A percentile compares a stretch with the other conserved stretches of the same genome.
These are phyloP conservation scores for Houttuynia cordata DNA, from an alignment of 164 flowering plant genomes.

Conservation along the genomic window DNA sequence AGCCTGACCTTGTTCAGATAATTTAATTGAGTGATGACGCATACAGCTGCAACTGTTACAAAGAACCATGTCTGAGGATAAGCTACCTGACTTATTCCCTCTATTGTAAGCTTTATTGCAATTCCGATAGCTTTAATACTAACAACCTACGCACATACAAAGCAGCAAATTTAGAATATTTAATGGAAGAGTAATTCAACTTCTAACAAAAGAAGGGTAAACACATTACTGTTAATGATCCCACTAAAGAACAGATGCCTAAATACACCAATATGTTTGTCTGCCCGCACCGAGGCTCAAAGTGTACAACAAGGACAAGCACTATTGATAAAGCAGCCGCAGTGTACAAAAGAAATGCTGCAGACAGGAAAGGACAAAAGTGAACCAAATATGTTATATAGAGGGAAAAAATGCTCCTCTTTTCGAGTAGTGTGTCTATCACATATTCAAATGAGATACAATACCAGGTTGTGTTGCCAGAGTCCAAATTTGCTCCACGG, in stretches of 20 bases:
- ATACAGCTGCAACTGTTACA: constrained; percentile 46
- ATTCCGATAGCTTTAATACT: constrained; percentile 87
- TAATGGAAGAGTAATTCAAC: background rate
- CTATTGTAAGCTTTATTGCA: constrained; percentile 68
- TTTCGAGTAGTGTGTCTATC: background rate
- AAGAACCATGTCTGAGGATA: constrained; percentile 85
- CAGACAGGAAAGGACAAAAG: constrained; percentile 4
- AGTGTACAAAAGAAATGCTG: constrained; percentile 75
- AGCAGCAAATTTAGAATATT: background rate
- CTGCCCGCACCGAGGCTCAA: constrained; percentile 86
- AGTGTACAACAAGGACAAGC: constrained; percentile 55
- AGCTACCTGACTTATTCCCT: constrained; percentile 58
- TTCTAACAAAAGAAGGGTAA: background rate
- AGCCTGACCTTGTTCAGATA: constrained; percentile 58
- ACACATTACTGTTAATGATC: constrained; percentile 66
- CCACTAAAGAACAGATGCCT: constrained; percentile 86
- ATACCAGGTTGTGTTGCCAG: constrained; percentile 85
- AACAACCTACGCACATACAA: constrained; percentile 41
- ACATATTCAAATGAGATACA: background rate
- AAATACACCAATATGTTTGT: constrained; percentile 74
- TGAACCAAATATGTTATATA: background rate
- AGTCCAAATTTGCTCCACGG: constrained; percentile 75
- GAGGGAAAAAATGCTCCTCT: background rate
- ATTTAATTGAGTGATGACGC: constrained; percentile 64
- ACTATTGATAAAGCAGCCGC: constrained; percentile 47